Evolutionary conservation across 257 asterid genomes (phyloP), one percentile per base, ranked within the genome.

Genomic region (Capsicum rhomboideum): DNA sequence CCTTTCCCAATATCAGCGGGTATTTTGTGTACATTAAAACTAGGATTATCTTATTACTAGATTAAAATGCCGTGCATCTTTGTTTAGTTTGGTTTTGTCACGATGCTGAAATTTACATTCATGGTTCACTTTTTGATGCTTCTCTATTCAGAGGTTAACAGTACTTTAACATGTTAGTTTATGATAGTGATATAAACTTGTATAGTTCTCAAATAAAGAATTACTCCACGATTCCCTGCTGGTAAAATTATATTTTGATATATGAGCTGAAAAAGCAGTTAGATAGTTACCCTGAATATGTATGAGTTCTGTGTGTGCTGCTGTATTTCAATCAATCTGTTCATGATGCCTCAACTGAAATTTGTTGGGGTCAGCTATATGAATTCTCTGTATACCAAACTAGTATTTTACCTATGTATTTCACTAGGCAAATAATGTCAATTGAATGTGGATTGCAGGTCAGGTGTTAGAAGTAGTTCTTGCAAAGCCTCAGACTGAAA

Each of bases 401-500:
- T 75, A 75, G 26, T 49, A 2, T 18, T 37, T 29, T 14, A 26
- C 23, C 3, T 6, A 10, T 75, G 21, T 49, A 8, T 14, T 75
- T 50, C 8, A 49, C 42, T 75, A 63, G 66, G 71, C 63, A 69
- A 85, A 78, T 84, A 69, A 85, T 29, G 46, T 42, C 20, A n/a
- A 44, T 49, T 80, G 59, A 42, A 23, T 81, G 34, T 67, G 77
- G 80, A 85, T 44, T 86, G 85, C 97, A 96, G 99, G 97, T 78
- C 97, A 96, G 87, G 55, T 82, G 44, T 84, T 96, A 83, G 98
- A 93, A 89, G 98, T 93, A 67, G 97, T 92, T 86, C 98, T 96
- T 58, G 99, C 99, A 82, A 96, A 94, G 91, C 99, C 99, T 83
- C 99, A 94, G 93, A 74, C 93, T 6, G 98, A 94, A 82, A 96